phyloP scores from a whole-genome alignment of 2,329 filamentous ascomycete genomes.

The Phyllosticta citrichinensis region DNA sequence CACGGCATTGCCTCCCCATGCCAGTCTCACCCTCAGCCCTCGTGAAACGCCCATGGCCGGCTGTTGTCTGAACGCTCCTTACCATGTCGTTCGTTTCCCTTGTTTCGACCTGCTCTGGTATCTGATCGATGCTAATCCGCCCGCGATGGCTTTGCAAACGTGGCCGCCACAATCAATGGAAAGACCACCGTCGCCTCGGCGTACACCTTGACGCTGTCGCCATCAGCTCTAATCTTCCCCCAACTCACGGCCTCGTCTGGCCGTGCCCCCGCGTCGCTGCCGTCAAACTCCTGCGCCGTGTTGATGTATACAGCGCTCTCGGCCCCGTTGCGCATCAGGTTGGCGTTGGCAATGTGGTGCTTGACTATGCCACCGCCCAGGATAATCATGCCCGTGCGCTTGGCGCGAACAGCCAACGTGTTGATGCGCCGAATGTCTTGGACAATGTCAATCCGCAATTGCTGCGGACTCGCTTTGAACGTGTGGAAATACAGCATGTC shows the following conservation, averaged over 20 bases:
- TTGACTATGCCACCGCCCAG: conserved; percentile 92
- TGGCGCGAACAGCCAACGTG: conserved; percentile 77
- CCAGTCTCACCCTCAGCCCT: background rate
- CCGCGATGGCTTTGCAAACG: conserved; percentile 42
- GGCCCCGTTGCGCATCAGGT: conserved; percentile 92
- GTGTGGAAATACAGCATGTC: conserved; percentile 99
- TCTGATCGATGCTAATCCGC: background rate
- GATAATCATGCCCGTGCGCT: conserved; percentile 88
- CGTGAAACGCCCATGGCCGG: background rate
- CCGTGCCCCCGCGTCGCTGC: conserved; percentile 86
- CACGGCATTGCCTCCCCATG: too few species aligned
- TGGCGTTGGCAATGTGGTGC: conserved; percentile 97
- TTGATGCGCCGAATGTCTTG: conserved; percentile 92
- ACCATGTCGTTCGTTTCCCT: background rate
- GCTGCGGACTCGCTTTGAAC: conserved; percentile 73
- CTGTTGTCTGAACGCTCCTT: background rate
- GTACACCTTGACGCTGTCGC: conserved; percentile 76
- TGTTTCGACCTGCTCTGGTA: background rate
- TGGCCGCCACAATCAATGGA: conserved; percentile 56
- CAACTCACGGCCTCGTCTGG: conserved; percentile 96
- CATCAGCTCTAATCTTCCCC: conserved; percentile 92
- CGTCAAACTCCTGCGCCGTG: conserved; percentile 94
- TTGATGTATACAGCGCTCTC: conserved; percentile 98
- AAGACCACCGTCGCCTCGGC: conserved; percentile 59
- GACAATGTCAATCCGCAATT: conserved; percentile 81